A percentile compares a stretch with the other conserved stretches of the same genome.
phyloP scores from a whole-genome alignment of 2,329 filamentous ascomycete genomes.

The Clarireedia sp. region DNA sequence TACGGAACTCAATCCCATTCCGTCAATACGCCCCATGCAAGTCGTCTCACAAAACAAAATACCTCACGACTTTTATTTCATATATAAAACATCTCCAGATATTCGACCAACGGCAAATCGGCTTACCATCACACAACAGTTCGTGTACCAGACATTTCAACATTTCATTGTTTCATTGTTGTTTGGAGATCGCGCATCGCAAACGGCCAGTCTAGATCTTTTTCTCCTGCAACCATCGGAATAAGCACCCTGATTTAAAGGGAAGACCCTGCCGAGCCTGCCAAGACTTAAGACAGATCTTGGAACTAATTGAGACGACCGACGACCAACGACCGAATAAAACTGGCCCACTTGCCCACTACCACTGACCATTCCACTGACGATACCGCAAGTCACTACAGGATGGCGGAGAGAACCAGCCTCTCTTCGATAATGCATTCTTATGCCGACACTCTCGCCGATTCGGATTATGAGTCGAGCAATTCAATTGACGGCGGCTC shows the following conservation, averaged over 20 bases:
- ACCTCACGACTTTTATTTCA: too few relatives aligned
- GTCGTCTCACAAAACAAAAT: too few relatives aligned
- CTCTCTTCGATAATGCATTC: neutral
- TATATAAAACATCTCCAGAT: too few relatives aligned
- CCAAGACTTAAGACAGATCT: too few relatives aligned
- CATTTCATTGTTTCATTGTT: too few relatives aligned
- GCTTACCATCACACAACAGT: too few relatives aligned
- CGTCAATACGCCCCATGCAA: too few relatives aligned
- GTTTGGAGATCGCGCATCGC: too few relatives aligned
- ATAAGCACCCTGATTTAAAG: neutral
- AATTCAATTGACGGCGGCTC: neutral
- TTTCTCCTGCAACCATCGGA: neutral
- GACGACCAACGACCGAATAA: neutral
- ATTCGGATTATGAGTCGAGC: neutral
- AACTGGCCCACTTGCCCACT: neutral
- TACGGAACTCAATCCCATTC: too few relatives aligned
- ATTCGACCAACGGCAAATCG: too few relatives aligned
- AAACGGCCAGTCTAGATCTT: neutral
- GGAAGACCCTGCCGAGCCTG: neutral
- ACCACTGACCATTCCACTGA: neutral
- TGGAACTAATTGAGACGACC: neutral
- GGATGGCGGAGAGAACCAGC: neutral
- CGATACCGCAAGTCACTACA: neutral
- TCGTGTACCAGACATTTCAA: too few relatives aligned
- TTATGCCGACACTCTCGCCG: neutral